Evolutionary conservation across 805 yeast species (phyloP), one percentile per base, ranked within the genome.

Genomic region (Lipomyces orientalis): DNA sequence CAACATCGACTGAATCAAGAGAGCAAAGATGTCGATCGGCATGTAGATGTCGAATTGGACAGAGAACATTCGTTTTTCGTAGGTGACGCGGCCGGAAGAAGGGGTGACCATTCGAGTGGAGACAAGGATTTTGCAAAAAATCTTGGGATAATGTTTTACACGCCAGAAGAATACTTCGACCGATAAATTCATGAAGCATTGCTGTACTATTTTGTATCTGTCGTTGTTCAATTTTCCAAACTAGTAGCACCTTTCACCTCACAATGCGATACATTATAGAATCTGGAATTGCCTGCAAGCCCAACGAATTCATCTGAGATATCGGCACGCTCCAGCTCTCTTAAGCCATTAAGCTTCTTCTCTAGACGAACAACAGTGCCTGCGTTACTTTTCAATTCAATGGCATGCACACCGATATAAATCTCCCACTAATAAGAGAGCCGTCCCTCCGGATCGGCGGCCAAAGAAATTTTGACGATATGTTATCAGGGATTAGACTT

Each of bases 11-110:
- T 68, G 57, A 12, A 61, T 3, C 57, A 60, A 29, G 54, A 37
- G 14, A 46, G 55, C 4, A 59, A 60, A 0, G 73, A 75, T 1
- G 22, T 43, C 49, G 69, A 54, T n/a, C 55, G n/a, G n/a, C 29
- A 6, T 10, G 8, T 52, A 8, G 34, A 71, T 0, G 73, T 74
- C 2, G 65, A 66, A 8, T 72, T 87, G 1, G 87, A 87, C 72
- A 60, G 75, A 60, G 78, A 75, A 0, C 71, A 77, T 9, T 85
- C 91, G 61, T 81, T 88, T 63, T 95, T 79, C 76, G 93, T 93
- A n/a, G 99, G 99, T 5, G 99, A 94, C 80, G 98, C 98, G 0
- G 98, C 97, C 6, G 99, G 98, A 0, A 81, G 98, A 62, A 74
- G 76, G 1, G 77, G 75, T 0, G 98, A 94, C 77, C 90, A 89